Evolutionary conservation across 2,329 filamentous ascomycete species (phyloP), one percentile per base, ranked within the genome.

Genomic region (Aspergillus neoniger): DNA sequence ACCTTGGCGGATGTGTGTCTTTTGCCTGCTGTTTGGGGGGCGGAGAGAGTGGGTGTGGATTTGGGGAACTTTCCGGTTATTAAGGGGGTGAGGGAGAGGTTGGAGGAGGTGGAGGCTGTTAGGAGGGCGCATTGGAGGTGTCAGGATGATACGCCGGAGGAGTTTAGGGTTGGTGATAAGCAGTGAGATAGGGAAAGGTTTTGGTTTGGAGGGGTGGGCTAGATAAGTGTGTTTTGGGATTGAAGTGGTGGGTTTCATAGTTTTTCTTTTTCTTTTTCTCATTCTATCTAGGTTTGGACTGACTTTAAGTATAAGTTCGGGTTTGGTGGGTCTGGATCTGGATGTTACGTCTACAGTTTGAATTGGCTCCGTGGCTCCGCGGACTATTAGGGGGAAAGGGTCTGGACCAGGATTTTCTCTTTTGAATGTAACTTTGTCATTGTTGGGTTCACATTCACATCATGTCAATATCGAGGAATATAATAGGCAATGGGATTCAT

Each of bases 1-100:
- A 85, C 82, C 0, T 62, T 88, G 65, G 86, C 86, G 3, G 86
- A 88, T 72, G 80, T 83, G 28, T 84, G 81, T 65, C 70, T 88
- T 21, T 70, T 86, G 56, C 86, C 86, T 4, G 85, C 85, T 0
- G 77, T 84, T 25, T 86, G 85, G 81, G 82, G 81, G 10, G 85
- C 86, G 0, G 73, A 83, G 72, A 75, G 83, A 21, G 83, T 82
- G 57, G 82, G 81, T 0, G 80, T 88, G 23, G 81, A 86, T 63
- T 51, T 88, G 51, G 66, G 67, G 10, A 55, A 65, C n/a, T 85
- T 82, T 61, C 82, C 83, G 1, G 78, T 76, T 0, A 74, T 86
- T 4, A 70, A 69, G 54, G 75, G 68, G 56, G 72, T 88, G 49
- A 79, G 77, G 55, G 76, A 76, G 48, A 76, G 75, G 44, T 59